Evolutionary conservation across 345 rosid genomes (phyloP).

Genomic region (Arabis alpina): DNA sequence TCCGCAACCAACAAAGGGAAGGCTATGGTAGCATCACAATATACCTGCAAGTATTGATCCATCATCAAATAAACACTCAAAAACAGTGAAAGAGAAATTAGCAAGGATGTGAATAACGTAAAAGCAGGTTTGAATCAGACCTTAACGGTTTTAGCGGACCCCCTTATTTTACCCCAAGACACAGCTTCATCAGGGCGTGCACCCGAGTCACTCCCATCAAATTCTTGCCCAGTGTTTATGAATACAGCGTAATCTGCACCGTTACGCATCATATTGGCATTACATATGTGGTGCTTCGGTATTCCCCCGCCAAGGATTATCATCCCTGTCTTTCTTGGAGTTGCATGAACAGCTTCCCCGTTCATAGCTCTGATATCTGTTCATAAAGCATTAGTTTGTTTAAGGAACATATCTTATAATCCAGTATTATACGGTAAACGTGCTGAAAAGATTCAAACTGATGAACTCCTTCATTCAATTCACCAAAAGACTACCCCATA

Average conservation of each 20-base stretch:
- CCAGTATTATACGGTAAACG: not conserved
- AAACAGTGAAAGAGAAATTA: not conserved
- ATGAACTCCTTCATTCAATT: not conserved
- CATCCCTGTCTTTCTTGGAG: slow-evolving; percentile 82
- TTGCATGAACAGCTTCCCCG: slow-evolving; percentile 81
- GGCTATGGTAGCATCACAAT: slow-evolving; percentile 96
- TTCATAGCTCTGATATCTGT: slow-evolving; percentile 85
- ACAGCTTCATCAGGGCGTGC: slow-evolving; percentile 96
- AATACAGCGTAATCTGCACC: slow-evolving; percentile 92
- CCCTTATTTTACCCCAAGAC: slow-evolving; percentile 91
- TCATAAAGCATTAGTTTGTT: slow-evolving; percentile 22
- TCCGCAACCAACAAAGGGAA: slow-evolving; percentile 90
- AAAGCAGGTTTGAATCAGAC: slow-evolving; percentile 42
- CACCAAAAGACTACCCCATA: slow-evolving; percentile 9
- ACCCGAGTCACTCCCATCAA: slow-evolving; percentile 97
- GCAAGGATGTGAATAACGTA: not conserved
- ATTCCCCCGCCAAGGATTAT: slow-evolving; percentile 92
- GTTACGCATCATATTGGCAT: slow-evolving; percentile 97
- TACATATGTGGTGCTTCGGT: slow-evolving; percentile 96
- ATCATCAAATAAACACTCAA: slow-evolving; percentile 12
- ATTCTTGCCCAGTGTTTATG: slow-evolving; percentile 92
- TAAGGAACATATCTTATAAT: not conserved
- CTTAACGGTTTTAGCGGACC: slow-evolving; percentile 87
- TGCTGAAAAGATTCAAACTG: not conserved
- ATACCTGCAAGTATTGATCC: slow-evolving; percentile 56